Evolutionary conservation across 495 filamentous ascomycete species (phyloP), one percentile per base, ranked within the genome.

Genomic region (Aspergillus egyptiacus): DNA sequence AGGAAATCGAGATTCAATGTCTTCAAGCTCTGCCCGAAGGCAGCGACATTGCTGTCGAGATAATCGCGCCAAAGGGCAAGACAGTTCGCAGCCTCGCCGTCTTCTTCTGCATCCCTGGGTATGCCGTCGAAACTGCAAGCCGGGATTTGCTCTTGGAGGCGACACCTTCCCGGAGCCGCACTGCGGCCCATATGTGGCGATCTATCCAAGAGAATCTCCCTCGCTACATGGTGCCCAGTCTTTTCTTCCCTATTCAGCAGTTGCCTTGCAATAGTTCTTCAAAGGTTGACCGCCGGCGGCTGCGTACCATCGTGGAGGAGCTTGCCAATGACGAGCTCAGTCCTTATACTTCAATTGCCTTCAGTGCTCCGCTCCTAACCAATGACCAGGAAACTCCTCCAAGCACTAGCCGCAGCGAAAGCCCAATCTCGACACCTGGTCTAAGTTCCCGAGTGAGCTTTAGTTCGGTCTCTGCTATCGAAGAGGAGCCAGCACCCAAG

Each of bases 221-320:
- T 31, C n/a, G 14, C 22, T 73, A 75, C 58, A 75, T 77, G 71
- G 59, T 75, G 0, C 73, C 69, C 2, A 43, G 41, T 1, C 11
- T 67, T 11, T 71, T 61, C 15, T 15, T 72, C 0, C 59, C 61
- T 1, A 43, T 73, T 0, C 44, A 53, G 2, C 40, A 53, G 15
- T 56, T 75, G 42, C 72, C 73, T 3, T 37, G 64, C 23, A 65
- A 53, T 0, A 45, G 53, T 8, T 64, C 64, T 5, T 65, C 62
- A 10, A 75, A 77, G 52, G 45, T 61, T 2, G 62, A 75, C 36
- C 53, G 65, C 15, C 51, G 43, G 28, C 10, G 33, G 10, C 53
- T 71, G 31, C 50, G 37, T 4, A 11, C 19, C 8, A n/a, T n/a
- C 3, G 20, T 24, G 2, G 37, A 25, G 9, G 37, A 24, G 8